These are phyloP conservation scores for Aspergillus cavernicola DNA, from an alignment of 495 filamentous ascomycete species.

Conservation along the genomic window DNA sequence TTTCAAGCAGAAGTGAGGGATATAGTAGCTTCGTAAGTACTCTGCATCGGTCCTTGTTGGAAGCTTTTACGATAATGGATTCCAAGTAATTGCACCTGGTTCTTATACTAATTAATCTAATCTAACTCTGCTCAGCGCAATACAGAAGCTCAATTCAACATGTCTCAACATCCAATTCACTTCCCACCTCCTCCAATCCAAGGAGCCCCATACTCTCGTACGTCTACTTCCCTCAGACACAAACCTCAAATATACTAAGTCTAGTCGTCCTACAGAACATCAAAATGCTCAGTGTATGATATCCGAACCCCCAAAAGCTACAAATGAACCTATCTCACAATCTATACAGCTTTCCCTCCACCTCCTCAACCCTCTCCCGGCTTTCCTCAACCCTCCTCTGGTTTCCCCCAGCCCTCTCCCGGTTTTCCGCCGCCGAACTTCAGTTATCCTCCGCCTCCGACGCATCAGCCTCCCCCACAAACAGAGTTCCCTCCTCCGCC, in stretches of 20 bases:
- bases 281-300: slow-evolving; percentile 5
- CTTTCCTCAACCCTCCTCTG: slow-evolving; percentile 8
- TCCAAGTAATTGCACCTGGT: too few relatives aligned
- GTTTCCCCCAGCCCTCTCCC: slow-evolving; percentile 14
- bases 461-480: slow-evolving; percentile 13
- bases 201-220: slow-evolving; percentile 8
- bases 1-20: too few relatives aligned
- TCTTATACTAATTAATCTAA: too few relatives aligned
- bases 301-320: too few relatives aligned
- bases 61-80: too few relatives aligned
- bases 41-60: too few relatives aligned
- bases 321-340: neutral
- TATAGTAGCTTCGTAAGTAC: neutral
- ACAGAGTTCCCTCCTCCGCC: slow-evolving; percentile 11
- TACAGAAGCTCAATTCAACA: too few relatives aligned
- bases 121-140: too few relatives aligned
- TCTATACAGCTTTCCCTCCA: slow-evolving; percentile 9
- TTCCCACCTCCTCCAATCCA: slow-evolving; percentile 15
- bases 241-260: neutral
- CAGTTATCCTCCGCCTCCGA: slow-evolving; percentile 39
- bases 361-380: slow-evolving; percentile 8
- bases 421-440: slow-evolving; percentile 32
- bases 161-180: slow-evolving; percentile 12
- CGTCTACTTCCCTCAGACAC: neutral
- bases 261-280: neutral